Base-by-base conservation (phyloP, 345 rosid species). In the Gossypium turneri region DNA sequence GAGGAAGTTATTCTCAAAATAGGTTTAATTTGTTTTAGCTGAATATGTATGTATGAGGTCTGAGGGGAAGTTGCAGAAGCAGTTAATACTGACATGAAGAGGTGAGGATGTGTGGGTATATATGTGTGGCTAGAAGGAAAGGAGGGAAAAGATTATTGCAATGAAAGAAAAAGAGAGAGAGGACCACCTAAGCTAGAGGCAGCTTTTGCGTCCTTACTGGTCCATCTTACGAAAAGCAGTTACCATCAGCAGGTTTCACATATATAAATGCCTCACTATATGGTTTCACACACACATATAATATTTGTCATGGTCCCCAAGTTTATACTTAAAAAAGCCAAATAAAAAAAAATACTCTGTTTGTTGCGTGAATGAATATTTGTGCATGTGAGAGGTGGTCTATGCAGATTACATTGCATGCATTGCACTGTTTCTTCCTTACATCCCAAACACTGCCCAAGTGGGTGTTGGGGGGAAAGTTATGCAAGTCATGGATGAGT, bases 121-220 rank as follows among this genome's bases (percentile, higher is more conserved):
- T 81, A 48, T 48, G 84, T 76, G 84, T 76, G 84, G 80, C 73
- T 70, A 34, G n/a, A 51, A 73, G 22, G 51, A 59, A 73, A 78
- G 73, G 73, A 71, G 41, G 47, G 17, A 56, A 48, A 72, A 53
- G 55, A 22, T 34, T 4, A 34, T 2, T 50, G 76, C 77, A 58
- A 76, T 76, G 17, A 82, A 79, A 59, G 50, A 64, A 70, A 61
- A 56, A 57, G 73, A 66, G 83, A 76, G 52, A 76, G 52, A 48
- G 52, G 52, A 48, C 16, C 52, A 48, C 12, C 16, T 48, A 48
- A 48, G 7, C 78, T 34, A 53, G 43, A 45, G 69, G 45, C 79
- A 63, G 76, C 57, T 34, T 58, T 73, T 50, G 63, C 63, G 17
- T 56, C 74, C 66, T 48, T 9, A 12, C 51, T 56, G 78, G 81